Evolutionary conservation across 306 rosid species (phyloP), one percentile per base, ranked within the genome.

Genomic region (Vicia villosa): DNA sequence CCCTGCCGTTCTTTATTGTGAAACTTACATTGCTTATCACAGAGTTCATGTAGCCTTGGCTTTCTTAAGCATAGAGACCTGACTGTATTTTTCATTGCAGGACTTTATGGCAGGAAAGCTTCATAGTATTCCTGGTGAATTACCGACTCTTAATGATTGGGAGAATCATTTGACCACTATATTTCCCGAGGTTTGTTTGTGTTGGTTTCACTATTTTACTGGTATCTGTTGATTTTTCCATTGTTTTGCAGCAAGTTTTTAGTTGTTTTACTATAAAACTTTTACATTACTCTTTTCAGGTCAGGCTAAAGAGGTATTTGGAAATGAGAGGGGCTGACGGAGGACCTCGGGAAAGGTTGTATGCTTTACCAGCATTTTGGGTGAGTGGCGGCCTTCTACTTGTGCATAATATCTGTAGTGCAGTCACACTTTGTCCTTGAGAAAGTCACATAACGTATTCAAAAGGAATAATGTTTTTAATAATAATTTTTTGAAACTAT

Each of bases 241-340:
- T 82, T 47, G 40, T 55, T 37, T 72, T 70, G 65, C 52, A 52
- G 77, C 75, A 69, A 70, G 66, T 64, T 59, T n/a, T 38, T 4
- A 36, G 69, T 47, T 70, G 26, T 24, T 63, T 61, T 67, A 34
- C 10, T 43, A 5, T n/a, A 50, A 63, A 52, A 14, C 68, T 61
- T 21, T 59, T 46, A 19, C 72, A 62, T 21, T 72, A 54, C 68
- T 75, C 16, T 73, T 37, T 82, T 74, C 80, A 88, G 96, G 96
- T 91, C 45, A 88, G 93, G 86, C 81, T 87, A 68, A 92, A 89
- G 86, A 87, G 88, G 42, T 92, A 92, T 77, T 68, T 92, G 90
- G 98, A 92, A 82, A 92, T 92, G 96, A 86, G 96, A 78, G 96
- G 95, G 59, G 90, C 96, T 81, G 98, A 92, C 86, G 88, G 87